A percentile compares a stretch with the other conserved stretches of the same genome.
Conservation (phyloP, 2,329 filamentous ascomycete species). For the Mycogone perniciosa region DNA sequence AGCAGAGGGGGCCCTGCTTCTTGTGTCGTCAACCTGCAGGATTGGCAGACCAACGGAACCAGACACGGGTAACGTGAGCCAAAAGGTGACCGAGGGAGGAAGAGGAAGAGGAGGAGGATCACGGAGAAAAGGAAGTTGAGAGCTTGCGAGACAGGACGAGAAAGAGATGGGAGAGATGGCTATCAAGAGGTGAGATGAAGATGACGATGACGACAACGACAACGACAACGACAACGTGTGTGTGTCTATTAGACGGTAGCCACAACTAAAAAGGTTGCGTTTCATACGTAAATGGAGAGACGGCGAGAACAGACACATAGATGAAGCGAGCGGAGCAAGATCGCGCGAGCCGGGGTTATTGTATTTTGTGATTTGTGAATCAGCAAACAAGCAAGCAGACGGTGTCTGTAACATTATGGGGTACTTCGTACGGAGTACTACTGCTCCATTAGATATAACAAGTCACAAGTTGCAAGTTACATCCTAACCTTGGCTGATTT, state of each 20-base stretch:
- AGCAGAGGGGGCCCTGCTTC: constrained; percentile 12
- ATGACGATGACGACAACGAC: too few relatives aligned
- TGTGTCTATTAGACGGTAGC: too few relatives aligned
- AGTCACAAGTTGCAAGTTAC: too few relatives aligned
- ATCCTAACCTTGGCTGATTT: too few relatives aligned
- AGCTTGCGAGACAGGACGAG: neutral
- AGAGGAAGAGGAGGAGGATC: neutral
- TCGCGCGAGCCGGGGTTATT: too few relatives aligned
- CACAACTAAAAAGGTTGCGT: neutral
- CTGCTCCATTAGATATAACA: too few relatives aligned
- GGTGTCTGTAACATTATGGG: too few relatives aligned
- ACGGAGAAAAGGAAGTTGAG: neutral
- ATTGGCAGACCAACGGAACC: constrained; percentile 9
- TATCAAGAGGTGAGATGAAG: neutral
- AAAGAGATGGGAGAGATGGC: neutral
- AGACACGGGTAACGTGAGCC: constrained; percentile 10
- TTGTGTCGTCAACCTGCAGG: constrained; percentile 22
- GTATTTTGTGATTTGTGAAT: neutral
- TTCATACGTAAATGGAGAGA: neutral
- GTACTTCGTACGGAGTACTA: too few relatives aligned
- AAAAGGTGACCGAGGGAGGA: neutral
- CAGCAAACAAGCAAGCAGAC: too few relatives aligned
- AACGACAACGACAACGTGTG: too few relatives aligned
- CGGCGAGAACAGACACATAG: neutral
- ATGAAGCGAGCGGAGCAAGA: too few relatives aligned